Evolutionary conservation across 2,329 filamentous ascomycete species (phyloP), one percentile per base, ranked within the genome.

Genomic region (Alternaria atra): DNA sequence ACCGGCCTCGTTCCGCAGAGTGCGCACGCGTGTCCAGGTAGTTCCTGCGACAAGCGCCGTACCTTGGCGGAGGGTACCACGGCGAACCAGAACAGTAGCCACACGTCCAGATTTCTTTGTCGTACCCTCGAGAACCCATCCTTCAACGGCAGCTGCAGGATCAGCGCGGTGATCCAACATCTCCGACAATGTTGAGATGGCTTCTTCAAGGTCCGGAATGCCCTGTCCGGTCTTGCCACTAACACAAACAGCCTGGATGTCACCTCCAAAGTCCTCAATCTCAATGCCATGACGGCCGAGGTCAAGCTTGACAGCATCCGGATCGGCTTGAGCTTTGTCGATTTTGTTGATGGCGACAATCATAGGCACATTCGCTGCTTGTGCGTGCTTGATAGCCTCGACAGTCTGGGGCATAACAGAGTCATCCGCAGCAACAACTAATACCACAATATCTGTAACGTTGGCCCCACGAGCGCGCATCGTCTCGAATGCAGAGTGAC

Each of bases 271-370:
- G 74, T 98, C 95, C 81, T 99, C 95, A 55, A 99, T 91, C 70
- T 97, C 91, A 30, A 99, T 89, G 7, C 91, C 93, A 72, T 97
- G 86, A 2, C 89, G 85, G 8, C 91, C 88, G 25, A 99, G 88
- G 77, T 98, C 95, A 57, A 90, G 85, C 81, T 98, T 98, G 64
- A 98, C 94, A 48, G 88, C 87, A 42, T 97, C 91, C 10, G 93
- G 81, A 52, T 93, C 88, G 5, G 91, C 90, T 61, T 92, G 90
- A 61, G 91, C 88, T 80, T 95, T 97, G 81, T 99, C 95, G 52
- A 97, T 87, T 80, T 99, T 99, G 83, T 95, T 99, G 80, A 98
- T 94, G 15, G 96, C 96, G 52, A 99, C 95, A 60, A 99, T 97
- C 51, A 99, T 94, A 5, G 95, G 94, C 1, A 98, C 95, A 63